Evolutionary conservation across 108 stramenopile species (phyloP), one percentile per base, ranked within the genome.

Genomic region (Poteriospumella lacustris): DNA sequence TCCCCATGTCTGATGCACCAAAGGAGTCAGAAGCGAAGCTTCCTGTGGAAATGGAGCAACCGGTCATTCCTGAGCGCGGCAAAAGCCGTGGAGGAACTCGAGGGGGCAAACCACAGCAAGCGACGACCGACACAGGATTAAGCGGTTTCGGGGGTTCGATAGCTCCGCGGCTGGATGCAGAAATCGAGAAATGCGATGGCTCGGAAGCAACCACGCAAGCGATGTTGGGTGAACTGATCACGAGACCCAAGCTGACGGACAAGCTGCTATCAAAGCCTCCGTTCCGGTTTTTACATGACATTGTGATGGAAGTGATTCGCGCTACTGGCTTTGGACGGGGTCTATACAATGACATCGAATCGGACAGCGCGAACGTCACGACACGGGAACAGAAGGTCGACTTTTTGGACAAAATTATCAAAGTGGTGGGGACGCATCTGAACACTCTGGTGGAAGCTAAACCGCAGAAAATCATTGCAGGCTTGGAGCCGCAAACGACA

Each of bases 211-310:
- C 29, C 29, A 73, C 83, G 5, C 52, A 76, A 0, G 26, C 29
- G 40, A 62, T 84, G 59, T 40, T 84, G 76, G 82, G 82, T 33
- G 44, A 42, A 24, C 76, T 84, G 29, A 83, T 84, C 62, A 42
- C 58, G 0, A 39, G 80, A 0, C 83, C 83, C 3, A 82, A 77
- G 59, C 26, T 84, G 59, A 77, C 75, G n/a, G 83, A 84, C 26
- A 84, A 84, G 79, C 79, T 84, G 42, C 76, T 84, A 62, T 60
- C 43, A 67, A 84, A 83, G 79, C 83, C 83, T 0, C 83, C 83
- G 41, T 84, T 84, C 75, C 89, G 92, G 29, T 92, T 91, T 64
- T 69, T 92, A 3, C 90, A 91, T 79, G 92, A 92, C 77, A 58
- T 92, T 47, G 68, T 92, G 26, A 83, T 86, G n/a, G 89, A 79